Evolutionary conservation across 805 yeast genomes (phyloP).

Genomic region (Kuraishia capsulata): DNA sequence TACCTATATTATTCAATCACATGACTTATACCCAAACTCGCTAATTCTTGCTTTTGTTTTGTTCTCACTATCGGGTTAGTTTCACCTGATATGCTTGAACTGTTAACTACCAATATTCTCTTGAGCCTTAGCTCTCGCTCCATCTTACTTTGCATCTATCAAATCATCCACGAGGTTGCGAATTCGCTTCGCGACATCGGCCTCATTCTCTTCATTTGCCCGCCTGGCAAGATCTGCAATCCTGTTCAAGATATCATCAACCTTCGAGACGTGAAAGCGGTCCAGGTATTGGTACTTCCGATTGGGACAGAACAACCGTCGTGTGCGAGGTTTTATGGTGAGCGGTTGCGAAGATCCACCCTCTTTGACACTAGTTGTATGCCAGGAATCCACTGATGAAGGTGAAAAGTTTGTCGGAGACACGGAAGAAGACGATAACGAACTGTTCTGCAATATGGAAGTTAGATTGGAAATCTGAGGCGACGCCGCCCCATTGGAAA

Average conservation of each 20-base stretch:
- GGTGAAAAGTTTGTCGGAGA: background rate
- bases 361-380: background rate
- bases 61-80: background rate
- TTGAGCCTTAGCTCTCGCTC: too few relatives aligned
- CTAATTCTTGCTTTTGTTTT: background rate
- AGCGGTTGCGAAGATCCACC: background rate
- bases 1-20: background rate
- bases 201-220: background rate
- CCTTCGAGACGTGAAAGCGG: background rate
- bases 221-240: background rate
- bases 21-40: background rate
- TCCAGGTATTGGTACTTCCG: background rate
- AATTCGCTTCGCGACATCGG: background rate
- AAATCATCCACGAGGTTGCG: background rate
- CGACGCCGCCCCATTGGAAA: background rate
- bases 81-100: too few relatives aligned
- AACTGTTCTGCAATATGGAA: background rate
- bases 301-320: background rate
- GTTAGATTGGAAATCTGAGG: background rate
- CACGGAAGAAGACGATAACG: background rate
- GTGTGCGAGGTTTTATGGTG: background rate
- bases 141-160: background rate
- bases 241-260: constrained; percentile 1
- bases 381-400: background rate
- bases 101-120: too few relatives aligned